phyloP scores from a whole-genome alignment of 2,329 filamentous ascomycete genomes.

The Fusarium torreyae region DNA sequence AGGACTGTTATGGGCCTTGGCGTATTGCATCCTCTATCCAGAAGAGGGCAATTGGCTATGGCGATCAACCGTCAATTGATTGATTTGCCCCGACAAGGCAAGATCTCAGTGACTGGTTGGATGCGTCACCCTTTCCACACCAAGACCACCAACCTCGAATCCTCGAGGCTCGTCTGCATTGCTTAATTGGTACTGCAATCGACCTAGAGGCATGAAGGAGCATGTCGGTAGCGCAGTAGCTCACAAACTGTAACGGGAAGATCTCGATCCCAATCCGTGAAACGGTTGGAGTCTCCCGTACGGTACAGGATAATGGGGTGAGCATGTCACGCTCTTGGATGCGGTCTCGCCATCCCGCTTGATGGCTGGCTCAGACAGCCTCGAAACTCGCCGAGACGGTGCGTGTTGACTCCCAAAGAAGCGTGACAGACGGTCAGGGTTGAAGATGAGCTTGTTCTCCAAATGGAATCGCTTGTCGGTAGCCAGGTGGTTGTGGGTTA shows the following conservation, averaged over 20 bases:
- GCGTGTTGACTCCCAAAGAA: constrained; percentile 30
- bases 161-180: constrained; percentile 11
- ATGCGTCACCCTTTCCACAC: constrained; percentile 30
- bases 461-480: constrained; percentile 41
- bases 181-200: not conserved
- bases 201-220: constrained; percentile 11
- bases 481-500: constrained; percentile 40
- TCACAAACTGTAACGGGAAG: constrained; percentile 37
- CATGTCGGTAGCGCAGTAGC: constrained; percentile 33
- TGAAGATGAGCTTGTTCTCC: constrained; percentile 38
- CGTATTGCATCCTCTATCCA: constrained; percentile 38
- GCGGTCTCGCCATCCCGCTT: constrained; percentile 30
- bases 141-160: constrained; percentile 19
- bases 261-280: constrained; percentile 51
- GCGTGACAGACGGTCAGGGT: constrained; percentile 35
- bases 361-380: constrained; percentile 16
- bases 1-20: constrained; percentile 32
- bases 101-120: constrained; percentile 26
- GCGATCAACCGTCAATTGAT: constrained; percentile 41
- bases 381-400: constrained; percentile 42
- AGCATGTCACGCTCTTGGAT: constrained; percentile 34
- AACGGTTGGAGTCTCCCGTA: constrained; percentile 33
- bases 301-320: constrained; percentile 27
- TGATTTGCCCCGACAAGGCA: constrained; percentile 34
- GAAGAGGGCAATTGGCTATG: constrained; percentile 33